Evolutionary conservation across 345 rosid species (phyloP), one percentile per base, ranked within the genome.

Genomic region (Populus deltoides): DNA sequence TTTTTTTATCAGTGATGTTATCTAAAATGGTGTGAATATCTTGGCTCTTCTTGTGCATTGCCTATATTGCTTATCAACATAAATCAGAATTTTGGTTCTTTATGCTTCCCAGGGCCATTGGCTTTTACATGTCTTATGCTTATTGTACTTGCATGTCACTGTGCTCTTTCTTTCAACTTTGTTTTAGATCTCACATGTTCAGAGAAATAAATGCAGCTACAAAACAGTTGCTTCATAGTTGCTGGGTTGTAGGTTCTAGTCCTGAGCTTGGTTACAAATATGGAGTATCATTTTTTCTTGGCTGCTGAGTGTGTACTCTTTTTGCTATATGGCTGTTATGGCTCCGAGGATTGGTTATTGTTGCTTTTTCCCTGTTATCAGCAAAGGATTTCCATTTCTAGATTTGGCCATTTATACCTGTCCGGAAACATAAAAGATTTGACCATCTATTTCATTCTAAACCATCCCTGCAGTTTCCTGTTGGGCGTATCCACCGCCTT

Each of bases 401-500:
- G 47, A 62, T 6, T 33, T 68, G 6, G 25, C 59, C 6, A 18
- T 47, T 24, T 16, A 10, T 71, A 59, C 20, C 41, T 6, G 29
- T 59, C 7, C 2, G 11, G 11, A 24, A 59, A 59, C 27, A 24
- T 24, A 24, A 59, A 24, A 24, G 13, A 59, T 59, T 59, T 59
- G 16, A 10, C 29, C 29, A 10, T 24, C 29, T 59, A 24, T 39
- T 38, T 59, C 35, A 5, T 12, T 27, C 2, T 36, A 10, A 15
- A 18, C 27, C 2, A 7, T 53, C 33, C 47, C 36, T 74, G 68
- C 75, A 81, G 83, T 81, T 76, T 51, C 83, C 83, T 70, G 79
- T 80, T 2, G 83, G 77, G 3, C 68, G 77, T 24, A 75, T 80
- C 72, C 79, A 75, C 22, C 83, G 83, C 1, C 83, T 80, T 15